A percentile compares a stretch with the other conserved stretches of the same genome.
phyloP scores from a whole-genome alignment of 2,329 filamentous ascomycete genomes.

The Aspergillus hiratsukae region DNA sequence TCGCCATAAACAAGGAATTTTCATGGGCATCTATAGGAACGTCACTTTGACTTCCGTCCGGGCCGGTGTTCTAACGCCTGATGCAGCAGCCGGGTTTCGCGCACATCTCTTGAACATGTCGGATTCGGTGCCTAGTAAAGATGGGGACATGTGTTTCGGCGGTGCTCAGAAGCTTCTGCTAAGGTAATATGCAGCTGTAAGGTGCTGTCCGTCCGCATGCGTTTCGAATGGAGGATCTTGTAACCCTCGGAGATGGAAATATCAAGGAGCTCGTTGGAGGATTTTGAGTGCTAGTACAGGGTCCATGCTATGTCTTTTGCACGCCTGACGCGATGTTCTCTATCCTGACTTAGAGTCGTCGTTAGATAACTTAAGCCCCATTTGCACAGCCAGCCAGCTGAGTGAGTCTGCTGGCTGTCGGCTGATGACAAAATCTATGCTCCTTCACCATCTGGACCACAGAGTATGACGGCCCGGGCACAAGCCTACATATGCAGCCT shows the following conservation, averaged over 20 bases:
- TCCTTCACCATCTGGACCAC: no score
- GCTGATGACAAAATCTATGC: no score
- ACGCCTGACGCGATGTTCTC: no score
- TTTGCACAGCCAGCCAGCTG: no score
- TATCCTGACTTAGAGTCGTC: no score
- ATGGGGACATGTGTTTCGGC: constrained; percentile 41
- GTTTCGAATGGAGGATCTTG: constrained; percentile 54
- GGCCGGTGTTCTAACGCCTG: no score
- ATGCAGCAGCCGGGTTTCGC: no score
- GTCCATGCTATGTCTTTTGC: constrained; percentile 30
- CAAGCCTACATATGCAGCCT: no score
- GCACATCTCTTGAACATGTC: constrained; percentile 49
- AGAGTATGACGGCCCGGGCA: no score
- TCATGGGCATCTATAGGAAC: background rate
- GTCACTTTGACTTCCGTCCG: no score
- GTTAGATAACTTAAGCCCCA: no score
- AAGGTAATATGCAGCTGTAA: constrained; percentile 57
- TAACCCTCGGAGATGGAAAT: constrained; percentile 43
- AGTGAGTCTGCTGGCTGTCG: no score
- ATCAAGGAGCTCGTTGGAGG: constrained; percentile 49
- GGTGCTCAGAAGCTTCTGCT: constrained; percentile 35
- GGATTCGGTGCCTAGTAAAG: constrained; percentile 54
- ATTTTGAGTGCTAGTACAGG: constrained; percentile 49
- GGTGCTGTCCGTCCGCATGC: constrained; percentile 57
- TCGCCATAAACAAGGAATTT: background rate